Evolutionary conservation across 2,329 filamentous ascomycete species (phyloP), one percentile per base, ranked within the genome.

Genomic region (Penicillium sp.): DNA sequence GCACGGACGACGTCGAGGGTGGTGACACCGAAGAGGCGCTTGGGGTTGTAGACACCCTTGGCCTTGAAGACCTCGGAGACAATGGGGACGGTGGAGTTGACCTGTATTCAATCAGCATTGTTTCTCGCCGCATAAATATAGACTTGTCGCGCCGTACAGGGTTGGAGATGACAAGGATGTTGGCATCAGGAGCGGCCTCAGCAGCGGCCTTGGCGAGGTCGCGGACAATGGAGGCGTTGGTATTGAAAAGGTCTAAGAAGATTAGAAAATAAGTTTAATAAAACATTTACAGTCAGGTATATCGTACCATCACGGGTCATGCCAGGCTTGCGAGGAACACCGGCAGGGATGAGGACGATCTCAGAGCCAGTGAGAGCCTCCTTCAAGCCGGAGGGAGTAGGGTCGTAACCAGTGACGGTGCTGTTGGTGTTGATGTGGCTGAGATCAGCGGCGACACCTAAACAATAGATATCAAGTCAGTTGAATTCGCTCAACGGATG

Each of bases 51-150:
- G 81, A 97, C 93, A 67, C 91, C 91, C 69, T 81, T 83, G 76
- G 84, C 80, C 88, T 97, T 97, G 90, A 92, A 96, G 75, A 97
- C 87, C 85, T 97, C 94, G 74, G 91, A 88, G 74, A 87, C 88
- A 80, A 99, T 99, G 75, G 94, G 94, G 71, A 99, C 94, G 73
- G 94, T 99, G 69, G 91, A 97, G 91, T 99, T 99, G 81, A 99
- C 84, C 82, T 84, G 55, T 28, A 23, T 14, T 18, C 14, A 50
- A 50, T 47, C 30, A 47, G 50, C 23, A 28, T 16, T 3, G 28
- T 8, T 8, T 18, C 8, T 9, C 5, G 16, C 9, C 11, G 12
- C 9, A 20, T 52, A 23, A 16, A 52, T n/a, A 28, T 42, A 40
- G 23, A 48, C 42, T 7, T 3, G 30, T 6, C 21, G 20, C 11